Percentiles rank a stretch among this genome's conserved stretches.
Conservation (phyloP, 805 yeast species). For the Candida silvatica region DNA sequence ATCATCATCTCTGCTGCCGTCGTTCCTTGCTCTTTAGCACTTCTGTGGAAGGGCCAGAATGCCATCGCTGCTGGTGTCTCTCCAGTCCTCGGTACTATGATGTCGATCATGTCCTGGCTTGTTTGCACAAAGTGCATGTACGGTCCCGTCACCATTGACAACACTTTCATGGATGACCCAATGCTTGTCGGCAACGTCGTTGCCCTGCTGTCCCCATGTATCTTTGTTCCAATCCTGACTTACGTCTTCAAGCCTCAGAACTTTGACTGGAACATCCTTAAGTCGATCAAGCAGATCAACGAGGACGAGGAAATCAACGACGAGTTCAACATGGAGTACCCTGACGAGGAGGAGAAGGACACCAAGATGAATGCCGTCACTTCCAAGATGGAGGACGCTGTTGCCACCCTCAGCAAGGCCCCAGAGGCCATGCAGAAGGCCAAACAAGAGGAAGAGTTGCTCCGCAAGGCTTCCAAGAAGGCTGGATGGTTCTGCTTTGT, state of each 20-base stretch:
- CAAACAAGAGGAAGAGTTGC: constrained; percentile 43
- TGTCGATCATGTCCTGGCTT: constrained; percentile 68
- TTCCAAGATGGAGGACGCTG: neutral
- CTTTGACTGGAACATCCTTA: constrained; percentile 64
- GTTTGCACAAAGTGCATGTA: constrained; percentile 36
- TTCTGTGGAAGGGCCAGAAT: constrained; percentile 59
- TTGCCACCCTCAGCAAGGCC: constrained; percentile 11
- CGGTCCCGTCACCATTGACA: constrained; percentile 36
- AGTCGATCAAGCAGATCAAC: constrained; percentile 55
- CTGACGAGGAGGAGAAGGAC: constrained; percentile 10
- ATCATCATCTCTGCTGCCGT: constrained; percentile 84
- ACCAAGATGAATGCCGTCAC: constrained; percentile 12
- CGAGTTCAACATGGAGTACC: constrained; percentile 19
- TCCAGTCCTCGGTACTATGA: constrained; percentile 69
- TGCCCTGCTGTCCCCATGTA: constrained; percentile 64
- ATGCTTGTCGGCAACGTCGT: constrained; percentile 88
- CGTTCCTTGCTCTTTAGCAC: constrained; percentile 60
- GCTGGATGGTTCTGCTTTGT: constrained; percentile 55
- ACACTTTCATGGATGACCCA: constrained; percentile 75
- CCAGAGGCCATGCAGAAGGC: constrained; percentile 9
- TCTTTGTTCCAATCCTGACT: constrained; percentile 61
- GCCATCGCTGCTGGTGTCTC: constrained; percentile 60
- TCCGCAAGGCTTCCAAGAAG: constrained; percentile 48
- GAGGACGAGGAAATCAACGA: constrained; percentile 56
- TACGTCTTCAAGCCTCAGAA: constrained; percentile 57